phyloP scores from a whole-genome alignment of 2,329 filamentous ascomycete genomes.

The Colletotrichum siamense region DNA sequence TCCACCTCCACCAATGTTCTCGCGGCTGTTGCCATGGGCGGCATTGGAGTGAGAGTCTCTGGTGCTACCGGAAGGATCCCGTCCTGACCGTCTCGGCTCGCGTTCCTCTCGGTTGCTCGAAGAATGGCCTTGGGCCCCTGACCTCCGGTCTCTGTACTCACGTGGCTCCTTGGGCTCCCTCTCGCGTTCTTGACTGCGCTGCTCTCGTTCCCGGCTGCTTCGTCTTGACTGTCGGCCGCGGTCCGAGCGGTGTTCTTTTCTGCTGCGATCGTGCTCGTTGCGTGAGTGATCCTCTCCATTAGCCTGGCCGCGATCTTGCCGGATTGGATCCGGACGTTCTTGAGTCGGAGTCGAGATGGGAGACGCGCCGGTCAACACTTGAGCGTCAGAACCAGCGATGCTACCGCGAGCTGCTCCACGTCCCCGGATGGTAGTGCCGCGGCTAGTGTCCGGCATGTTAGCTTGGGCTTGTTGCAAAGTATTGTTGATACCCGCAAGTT shows the following conservation, averaged over 20 bases:
- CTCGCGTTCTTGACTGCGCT: conserved; percentile 50
- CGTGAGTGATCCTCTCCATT: conserved; percentile 43
- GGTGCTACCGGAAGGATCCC: conserved; percentile 12
- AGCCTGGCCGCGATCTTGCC: conserved; percentile 38
- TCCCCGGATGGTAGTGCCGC: conserved; percentile 39
- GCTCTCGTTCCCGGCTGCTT: conserved; percentile 48
- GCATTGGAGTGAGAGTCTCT: conserved; percentile 11
- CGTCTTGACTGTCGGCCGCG: conserved; percentile 43
- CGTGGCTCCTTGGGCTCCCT: conserved; percentile 50
- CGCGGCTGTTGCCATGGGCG: conserved; percentile 28
- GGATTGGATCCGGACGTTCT: conserved; percentile 52
- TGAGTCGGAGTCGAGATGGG: conserved; percentile 53
- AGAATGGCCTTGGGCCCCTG: conserved; percentile 28
- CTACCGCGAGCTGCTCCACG: conserved; percentile 44
- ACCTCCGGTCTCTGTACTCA: conserved; percentile 51
- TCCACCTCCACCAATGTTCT: background rate
- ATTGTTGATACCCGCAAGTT: conserved; percentile 65
- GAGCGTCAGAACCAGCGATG: conserved; percentile 59
- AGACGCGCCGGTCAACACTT: conserved; percentile 61
- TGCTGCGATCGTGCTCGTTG: conserved; percentile 48
- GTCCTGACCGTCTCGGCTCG: conserved; percentile 29
- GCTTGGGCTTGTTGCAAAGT: conserved; percentile 58
- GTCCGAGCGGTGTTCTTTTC: conserved; percentile 48
- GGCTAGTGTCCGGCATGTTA: conserved; percentile 42
- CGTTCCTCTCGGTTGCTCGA: conserved; percentile 27